phyloP scores from a whole-genome alignment of 192 early-diverging fungal species.

The Cladochytrium replicatum region DNA sequence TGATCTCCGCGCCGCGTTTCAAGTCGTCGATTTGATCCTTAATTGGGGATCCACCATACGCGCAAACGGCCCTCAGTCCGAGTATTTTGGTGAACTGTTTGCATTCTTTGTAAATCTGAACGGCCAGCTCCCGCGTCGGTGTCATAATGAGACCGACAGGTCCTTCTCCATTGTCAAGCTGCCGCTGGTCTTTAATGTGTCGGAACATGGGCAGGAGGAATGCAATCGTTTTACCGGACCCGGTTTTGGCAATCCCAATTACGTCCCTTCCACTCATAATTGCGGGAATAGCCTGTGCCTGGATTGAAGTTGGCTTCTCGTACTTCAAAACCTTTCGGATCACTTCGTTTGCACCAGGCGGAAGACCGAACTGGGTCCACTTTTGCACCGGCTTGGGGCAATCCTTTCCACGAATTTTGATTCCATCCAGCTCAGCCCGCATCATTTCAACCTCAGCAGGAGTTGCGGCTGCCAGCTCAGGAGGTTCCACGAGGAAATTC shows the following conservation, averaged over 20 bases:
- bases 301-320: constrained; percentile 78
- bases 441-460: constrained; percentile 72
- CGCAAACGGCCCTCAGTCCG: constrained; percentile 79
- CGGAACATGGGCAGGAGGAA: constrained; percentile 93
- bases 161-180: constrained; percentile 66
- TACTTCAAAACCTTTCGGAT: constrained; percentile 72
- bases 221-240: constrained; percentile 86
- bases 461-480: constrained; percentile 74
- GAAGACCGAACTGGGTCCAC: constrained; percentile 96
- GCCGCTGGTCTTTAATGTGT: constrained; percentile 83
- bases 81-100: constrained; percentile 79
- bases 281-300: constrained; percentile 90
- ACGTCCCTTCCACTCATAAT: constrained; percentile 91
- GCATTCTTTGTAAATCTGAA: constrained; percentile 89
- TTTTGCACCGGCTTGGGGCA: constrained; percentile 89
- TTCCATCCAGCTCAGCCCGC: constrained; percentile 78
- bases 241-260: constrained; percentile 92
- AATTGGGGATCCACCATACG: constrained; percentile 82
- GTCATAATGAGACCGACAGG: constrained; percentile 85
- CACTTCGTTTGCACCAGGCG: constrained; percentile 48
- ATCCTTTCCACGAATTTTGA: constrained; percentile 82
- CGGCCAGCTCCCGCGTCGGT: constrained; percentile 84
- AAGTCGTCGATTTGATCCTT: constrained; percentile 83
- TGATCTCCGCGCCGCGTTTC: constrained; percentile 82
- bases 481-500: constrained; percentile 93